Evolutionary conservation across 164 flowering plant species (phyloP).

Genomic region (Kingdonia uniflora): DNA sequence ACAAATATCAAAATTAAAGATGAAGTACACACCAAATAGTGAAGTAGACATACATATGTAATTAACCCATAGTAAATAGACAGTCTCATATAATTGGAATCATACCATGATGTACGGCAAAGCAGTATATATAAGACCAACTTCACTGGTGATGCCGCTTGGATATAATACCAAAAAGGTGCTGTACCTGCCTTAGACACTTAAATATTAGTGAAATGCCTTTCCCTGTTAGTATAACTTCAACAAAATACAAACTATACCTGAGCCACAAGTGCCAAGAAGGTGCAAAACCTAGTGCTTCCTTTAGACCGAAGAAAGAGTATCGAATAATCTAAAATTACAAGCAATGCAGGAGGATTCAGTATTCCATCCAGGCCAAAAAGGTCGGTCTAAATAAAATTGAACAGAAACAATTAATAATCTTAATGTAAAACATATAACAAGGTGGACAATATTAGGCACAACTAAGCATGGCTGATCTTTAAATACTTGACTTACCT

Average conservation of each 20-base stretch:
- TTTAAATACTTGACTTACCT: too few relatives aligned
- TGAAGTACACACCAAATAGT: not conserved
- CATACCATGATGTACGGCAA: constrained; percentile 75
- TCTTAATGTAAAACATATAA: too few relatives aligned
- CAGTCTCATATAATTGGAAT: not conserved
- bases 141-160: constrained; percentile 81
- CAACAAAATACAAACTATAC: constrained; percentile 20
- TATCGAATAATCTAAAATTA: constrained; percentile 64
- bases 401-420: too few relatives aligned
- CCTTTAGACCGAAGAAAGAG: constrained; percentile 86
- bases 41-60: not conserved
- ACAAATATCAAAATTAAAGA: constrained; percentile 14
- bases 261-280: constrained; percentile 94
- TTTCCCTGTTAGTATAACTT: too few relatives aligned
- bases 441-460: too few relatives aligned
- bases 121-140: constrained; percentile 70
- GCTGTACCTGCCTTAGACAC: constrained; percentile 66
- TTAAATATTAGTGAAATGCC: not conserved
- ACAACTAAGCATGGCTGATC: too few relatives aligned
- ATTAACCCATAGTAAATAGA: too few relatives aligned
- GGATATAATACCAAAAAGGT: constrained; percentile 78
- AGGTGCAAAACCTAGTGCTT: constrained; percentile 78
- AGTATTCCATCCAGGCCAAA: not conserved
- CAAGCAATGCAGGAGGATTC: constrained; percentile 5
- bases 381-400: too few relatives aligned